Evolutionary conservation across 352 stramenopile genomes (phyloP).

Genomic region (Phytophthora litchii): DNA sequence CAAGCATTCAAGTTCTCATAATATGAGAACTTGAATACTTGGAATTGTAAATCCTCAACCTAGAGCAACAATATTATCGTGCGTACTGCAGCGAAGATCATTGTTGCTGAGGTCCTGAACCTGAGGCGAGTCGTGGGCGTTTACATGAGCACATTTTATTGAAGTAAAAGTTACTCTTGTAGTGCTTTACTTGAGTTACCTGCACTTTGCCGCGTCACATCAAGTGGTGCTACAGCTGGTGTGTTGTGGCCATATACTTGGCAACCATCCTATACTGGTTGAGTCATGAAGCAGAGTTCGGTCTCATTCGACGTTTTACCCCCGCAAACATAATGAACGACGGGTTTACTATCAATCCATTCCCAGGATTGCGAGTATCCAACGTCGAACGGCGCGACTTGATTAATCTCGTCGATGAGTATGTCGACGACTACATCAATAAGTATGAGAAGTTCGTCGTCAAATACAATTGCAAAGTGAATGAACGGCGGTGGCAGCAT

Average conservation of each 20-base stretch:
- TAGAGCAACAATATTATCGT: too few species aligned
- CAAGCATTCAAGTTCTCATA: too few species aligned
- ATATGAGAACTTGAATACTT: too few species aligned
- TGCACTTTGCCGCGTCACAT: neutral
- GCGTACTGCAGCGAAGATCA: too few species aligned
- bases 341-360: conserved; percentile 4
- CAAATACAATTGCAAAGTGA: conserved; percentile 16
- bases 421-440: conserved; percentile 21
- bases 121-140: too few species aligned
- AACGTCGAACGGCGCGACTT: conserved; percentile 7
- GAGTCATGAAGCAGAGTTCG: neutral
- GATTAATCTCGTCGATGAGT: conserved; percentile 9
- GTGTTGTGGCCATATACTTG: neutral
- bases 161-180: too few species aligned
- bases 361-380: conserved; percentile 5
- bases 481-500: conserved; percentile 18
- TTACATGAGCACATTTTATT: too few species aligned
- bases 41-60: too few species aligned
- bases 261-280: neutral
- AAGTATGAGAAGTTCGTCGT: conserved; percentile 11
- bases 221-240: neutral
- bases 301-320: conserved; percentile 5
- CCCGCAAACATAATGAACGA: neutral
- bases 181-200: too few species aligned
- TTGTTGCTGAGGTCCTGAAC: too few species aligned